Conservation (phyloP, 495 filamentous ascomycete species). For the Penicillium bialowiezense region DNA sequence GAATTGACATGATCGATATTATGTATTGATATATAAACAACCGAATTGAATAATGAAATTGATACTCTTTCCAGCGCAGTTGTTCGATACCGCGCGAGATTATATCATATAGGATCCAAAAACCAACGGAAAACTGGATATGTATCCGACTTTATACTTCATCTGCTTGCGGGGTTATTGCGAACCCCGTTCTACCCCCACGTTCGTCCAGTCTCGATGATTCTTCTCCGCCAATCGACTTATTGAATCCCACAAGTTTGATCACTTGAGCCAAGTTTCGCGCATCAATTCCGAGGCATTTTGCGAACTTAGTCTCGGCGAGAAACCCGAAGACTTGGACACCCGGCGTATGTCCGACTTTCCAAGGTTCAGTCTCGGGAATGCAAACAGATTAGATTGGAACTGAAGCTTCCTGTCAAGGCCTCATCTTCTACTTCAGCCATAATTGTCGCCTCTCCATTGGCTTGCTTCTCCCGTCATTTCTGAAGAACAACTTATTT, state of each 20-base stretch:
- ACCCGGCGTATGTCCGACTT: conserved; percentile 37
- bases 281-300: conserved; percentile 34
- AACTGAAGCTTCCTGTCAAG: too few relatives aligned
- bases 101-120: not conserved
- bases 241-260: not conserved
- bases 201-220: conserved; percentile 3
- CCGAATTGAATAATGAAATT: too few relatives aligned
- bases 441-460: too few relatives aligned
- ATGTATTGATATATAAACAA: not conserved
- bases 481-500: too few relatives aligned
- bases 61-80: too few relatives aligned
- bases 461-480: too few relatives aligned
- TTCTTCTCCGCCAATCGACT: conserved; percentile 11
- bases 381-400: too few relatives aligned
- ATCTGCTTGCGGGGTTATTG: conserved; percentile 11
- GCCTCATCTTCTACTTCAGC: too few relatives aligned
- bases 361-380: too few relatives aligned
- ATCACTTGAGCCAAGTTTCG: not conserved
- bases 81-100: too few relatives aligned
- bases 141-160: conserved; percentile 13
- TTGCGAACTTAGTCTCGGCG: conserved; percentile 19
- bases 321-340: conserved; percentile 31
- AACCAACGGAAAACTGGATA: not conserved
- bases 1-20: conserved; percentile 51
- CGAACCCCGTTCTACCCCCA: conserved; percentile 14